phyloP scores from a whole-genome alignment of 768 basidiomycete species.

The Pleurotus platypus region DNA sequence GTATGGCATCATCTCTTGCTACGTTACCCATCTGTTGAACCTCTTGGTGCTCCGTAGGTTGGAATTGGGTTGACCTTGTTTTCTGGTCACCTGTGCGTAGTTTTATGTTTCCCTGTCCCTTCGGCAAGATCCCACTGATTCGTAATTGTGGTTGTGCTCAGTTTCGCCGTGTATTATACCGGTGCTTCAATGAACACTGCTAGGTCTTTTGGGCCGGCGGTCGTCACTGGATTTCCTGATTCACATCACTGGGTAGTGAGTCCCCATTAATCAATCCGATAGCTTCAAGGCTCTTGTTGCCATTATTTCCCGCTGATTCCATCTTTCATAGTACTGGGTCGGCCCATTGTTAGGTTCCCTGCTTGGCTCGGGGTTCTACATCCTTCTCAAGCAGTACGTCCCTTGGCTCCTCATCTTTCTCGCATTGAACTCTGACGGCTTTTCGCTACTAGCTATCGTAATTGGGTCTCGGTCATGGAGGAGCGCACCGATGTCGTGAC shows the following conservation, averaged over 20 bases:
- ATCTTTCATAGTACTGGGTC: constrained; percentile 54
- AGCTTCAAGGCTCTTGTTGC: neutral
- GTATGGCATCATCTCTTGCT: constrained; percentile 20
- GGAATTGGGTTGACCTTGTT: constrained; percentile 67
- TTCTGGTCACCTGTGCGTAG: constrained; percentile 52
- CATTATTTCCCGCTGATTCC: constrained; percentile 3
- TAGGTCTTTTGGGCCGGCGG: constrained; percentile 67
- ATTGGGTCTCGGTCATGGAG: too few relatives aligned
- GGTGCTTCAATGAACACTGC: constrained; percentile 70
- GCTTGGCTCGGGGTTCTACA: constrained; percentile 55
- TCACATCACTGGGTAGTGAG: constrained; percentile 60
- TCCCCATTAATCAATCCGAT: neutral
- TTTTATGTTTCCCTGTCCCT: neutral
- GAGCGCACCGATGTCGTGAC: too few relatives aligned
- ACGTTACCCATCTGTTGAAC: neutral
- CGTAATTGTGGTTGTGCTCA: constrained; percentile 15
- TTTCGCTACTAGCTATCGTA: too few relatives aligned
- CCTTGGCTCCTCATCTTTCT: too few relatives aligned
- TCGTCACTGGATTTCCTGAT: constrained; percentile 52
- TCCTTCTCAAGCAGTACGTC: constrained; percentile 47
- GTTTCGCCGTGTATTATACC: constrained; percentile 60
- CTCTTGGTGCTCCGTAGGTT: constrained; percentile 30
- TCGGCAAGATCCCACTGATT: neutral
- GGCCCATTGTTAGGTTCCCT: constrained; percentile 68
- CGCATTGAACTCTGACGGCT: too few relatives aligned